phyloP scores from a whole-genome alignment of 2,329 filamentous ascomycete genomes.

The Fusarium annulatum region DNA sequence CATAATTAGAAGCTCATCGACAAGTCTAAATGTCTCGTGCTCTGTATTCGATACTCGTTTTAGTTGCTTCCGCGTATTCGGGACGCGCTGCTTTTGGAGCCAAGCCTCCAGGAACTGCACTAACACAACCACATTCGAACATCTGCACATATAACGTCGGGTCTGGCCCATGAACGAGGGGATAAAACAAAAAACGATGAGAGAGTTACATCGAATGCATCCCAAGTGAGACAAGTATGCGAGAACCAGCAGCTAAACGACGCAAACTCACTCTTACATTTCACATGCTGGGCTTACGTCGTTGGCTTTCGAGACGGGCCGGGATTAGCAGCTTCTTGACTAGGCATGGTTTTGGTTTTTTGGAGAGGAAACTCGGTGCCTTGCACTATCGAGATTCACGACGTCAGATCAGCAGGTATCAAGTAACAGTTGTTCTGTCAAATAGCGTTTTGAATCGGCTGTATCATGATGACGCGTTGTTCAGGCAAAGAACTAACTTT shows the following conservation, averaged over 20 bases:
- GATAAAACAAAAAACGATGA: background rate
- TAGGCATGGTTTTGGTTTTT: background rate
- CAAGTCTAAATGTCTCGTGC: background rate
- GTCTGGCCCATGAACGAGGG: constrained; percentile 1
- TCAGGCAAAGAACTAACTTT: background rate
- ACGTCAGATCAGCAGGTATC: constrained; percentile 27
- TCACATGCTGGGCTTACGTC: constrained; percentile 35
- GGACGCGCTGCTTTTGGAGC: background rate
- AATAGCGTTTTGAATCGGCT: background rate
- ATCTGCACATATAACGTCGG: background rate
- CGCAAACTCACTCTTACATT: constrained; percentile 19
- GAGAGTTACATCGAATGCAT: constrained; percentile 1
- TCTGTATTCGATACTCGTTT: background rate
- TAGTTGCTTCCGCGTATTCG: constrained; percentile 21
- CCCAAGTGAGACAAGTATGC: constrained; percentile 22
- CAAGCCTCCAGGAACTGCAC: background rate
- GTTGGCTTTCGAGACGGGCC: constrained; percentile 15
- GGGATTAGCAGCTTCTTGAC: constrained; percentile 11
- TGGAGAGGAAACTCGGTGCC: constrained; percentile 10
- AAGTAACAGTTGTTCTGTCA: background rate
- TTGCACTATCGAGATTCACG: constrained; percentile 28
- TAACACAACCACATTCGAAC: background rate
- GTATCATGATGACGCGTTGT: constrained; percentile 23
- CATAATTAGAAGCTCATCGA: background rate
- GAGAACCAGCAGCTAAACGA: constrained; percentile 8